These are phyloP conservation scores for Codiaeum variegatum DNA, from an alignment of 441 rosid genomes.

Conservation along the genomic window DNA sequence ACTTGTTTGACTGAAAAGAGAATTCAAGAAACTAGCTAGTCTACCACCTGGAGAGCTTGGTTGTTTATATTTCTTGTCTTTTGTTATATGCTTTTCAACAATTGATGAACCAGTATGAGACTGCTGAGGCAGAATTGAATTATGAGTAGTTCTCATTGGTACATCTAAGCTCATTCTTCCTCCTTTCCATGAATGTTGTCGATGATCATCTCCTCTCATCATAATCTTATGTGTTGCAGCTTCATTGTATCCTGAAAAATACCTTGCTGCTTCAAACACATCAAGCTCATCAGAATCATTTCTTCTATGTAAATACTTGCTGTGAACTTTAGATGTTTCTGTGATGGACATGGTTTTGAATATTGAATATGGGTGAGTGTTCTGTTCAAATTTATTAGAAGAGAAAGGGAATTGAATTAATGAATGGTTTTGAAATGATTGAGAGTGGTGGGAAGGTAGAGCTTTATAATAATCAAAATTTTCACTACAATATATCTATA, in stretches of 20 bases:
- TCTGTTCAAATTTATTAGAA: slow-evolving; percentile 20
- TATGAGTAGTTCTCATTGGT: slow-evolving; percentile 39
- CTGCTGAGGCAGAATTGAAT: slow-evolving; percentile 33
- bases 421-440: slow-evolving; percentile 39
- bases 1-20: slow-evolving; percentile 67
- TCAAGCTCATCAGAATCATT: slow-evolving; percentile 76
- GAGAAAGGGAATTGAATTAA: slow-evolving; percentile 10
- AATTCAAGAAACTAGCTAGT: slow-evolving; percentile 89
- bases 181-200: slow-evolving; percentile 39
- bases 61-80: slow-evolving; percentile 73
- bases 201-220: slow-evolving; percentile 38
- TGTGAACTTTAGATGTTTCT: slow-evolving; percentile 43
- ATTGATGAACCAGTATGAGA: slow-evolving; percentile 7
- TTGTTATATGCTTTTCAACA: slow-evolving; percentile 41
- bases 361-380: neutral
- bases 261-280: slow-evolving; percentile 82
- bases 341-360: slow-evolving; percentile 52
- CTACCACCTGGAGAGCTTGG: slow-evolving; percentile 91
- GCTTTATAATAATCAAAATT: slow-evolving; percentile 34
- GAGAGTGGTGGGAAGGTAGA: slow-evolving; percentile 32
- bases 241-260: slow-evolving; percentile 75
- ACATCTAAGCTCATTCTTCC: slow-evolving; percentile 70
- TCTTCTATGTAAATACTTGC: slow-evolving; percentile 45
- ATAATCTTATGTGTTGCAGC: slow-evolving; percentile 38
- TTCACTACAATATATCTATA: slow-evolving; percentile 18